A percentile compares a stretch with the other conserved stretches of the same genome.
These are phyloP conservation scores for Pseudomicrostroma phylloplanum DNA, from an alignment of 1,284 basidiomycete genomes.

Conservation along the genomic window DNA sequence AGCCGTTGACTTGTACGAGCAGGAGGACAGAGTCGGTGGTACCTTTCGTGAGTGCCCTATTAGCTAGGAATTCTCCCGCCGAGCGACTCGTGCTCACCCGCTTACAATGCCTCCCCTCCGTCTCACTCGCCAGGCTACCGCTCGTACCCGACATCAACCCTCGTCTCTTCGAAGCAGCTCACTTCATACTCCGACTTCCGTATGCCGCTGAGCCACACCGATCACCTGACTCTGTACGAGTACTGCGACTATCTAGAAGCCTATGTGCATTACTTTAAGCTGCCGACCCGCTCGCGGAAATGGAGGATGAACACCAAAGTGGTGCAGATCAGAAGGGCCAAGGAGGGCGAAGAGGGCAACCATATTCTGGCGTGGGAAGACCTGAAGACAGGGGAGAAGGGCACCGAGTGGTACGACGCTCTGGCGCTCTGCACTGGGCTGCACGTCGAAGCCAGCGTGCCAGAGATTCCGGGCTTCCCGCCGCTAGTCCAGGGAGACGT, in stretches of 20 bases:
- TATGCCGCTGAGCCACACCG: slow-evolving; percentile 56
- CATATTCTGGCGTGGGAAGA: slow-evolving; percentile 12
- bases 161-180: slow-evolving; percentile 62
- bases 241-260: slow-evolving; percentile 61
- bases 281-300: slow-evolving; percentile 42
- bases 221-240: slow-evolving; percentile 60
- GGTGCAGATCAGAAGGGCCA: slow-evolving; percentile 5
- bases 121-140: neutral
- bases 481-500: slow-evolving; percentile 5
- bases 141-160: slow-evolving; percentile 55
- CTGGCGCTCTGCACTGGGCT: slow-evolving; percentile 35
- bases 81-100: slow-evolving; percentile 8
- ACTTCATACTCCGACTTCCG: slow-evolving; percentile 65
- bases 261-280: slow-evolving; percentile 57
- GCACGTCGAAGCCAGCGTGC: slow-evolving; percentile 30
- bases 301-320: slow-evolving; percentile 27
- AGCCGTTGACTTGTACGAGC: slow-evolving; percentile 55
- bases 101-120: neutral
- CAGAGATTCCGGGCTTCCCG: slow-evolving; percentile 30
- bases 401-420: slow-evolving; percentile 24
- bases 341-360: slow-evolving; percentile 7
- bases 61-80: too few relatives aligned
- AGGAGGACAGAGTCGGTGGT: slow-evolving; percentile 61
- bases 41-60: slow-evolving; percentile 54
- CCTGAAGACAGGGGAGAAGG: neutral